Percentiles rank a stretch among this genome's conserved stretches.
Evolutionary conservation across 1,284 basidiomycete species (phyloP).

Genomic region (Sporisorium scitamineum): DNA sequence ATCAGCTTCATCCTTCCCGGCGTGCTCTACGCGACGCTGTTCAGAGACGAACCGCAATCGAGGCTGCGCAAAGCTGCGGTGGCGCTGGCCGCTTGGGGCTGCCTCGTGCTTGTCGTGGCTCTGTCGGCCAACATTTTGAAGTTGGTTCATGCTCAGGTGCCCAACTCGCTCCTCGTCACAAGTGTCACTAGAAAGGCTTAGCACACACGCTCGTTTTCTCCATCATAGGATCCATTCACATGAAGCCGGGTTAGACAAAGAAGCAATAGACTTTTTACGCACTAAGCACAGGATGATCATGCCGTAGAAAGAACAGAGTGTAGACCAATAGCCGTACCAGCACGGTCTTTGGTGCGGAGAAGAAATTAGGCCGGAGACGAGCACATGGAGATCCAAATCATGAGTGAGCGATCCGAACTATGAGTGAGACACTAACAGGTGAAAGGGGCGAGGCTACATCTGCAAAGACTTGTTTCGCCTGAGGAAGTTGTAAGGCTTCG

Average conservation of each 20-base stretch:
- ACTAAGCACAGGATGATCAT: no score
- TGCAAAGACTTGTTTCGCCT: neutral
- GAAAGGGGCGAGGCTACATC: neutral
- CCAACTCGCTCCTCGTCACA: conserved; percentile 32
- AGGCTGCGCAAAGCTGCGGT: conserved; percentile 38
- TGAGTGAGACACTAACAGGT: neutral
- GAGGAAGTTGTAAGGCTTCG: neutral
- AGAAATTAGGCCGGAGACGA: no score
- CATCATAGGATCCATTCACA: neutral
- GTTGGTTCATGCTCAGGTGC: conserved; percentile 45
- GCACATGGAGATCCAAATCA: neutral
- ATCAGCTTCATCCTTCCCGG: conserved; percentile 97
- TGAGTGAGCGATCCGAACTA: neutral
- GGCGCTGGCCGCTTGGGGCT: conserved; percentile 49
- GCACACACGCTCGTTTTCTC: neutral
- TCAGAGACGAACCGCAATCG: conserved; percentile 37
- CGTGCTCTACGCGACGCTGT: conserved; percentile 52
- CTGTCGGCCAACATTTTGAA: conserved; percentile 61
- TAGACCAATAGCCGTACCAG: no score
- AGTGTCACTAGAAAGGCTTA: conserved; percentile 8
- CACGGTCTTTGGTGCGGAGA: no score
- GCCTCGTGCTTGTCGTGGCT: conserved; percentile 53
- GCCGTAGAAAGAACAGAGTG: no score
- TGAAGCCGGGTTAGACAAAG: neutral
- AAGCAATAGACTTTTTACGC: neutral